A percentile compares a stretch with the other conserved stretches of the same genome.
phyloP scores from a whole-genome alignment of 805 yeast species.

The Wickerhamiella siamensis region DNA sequence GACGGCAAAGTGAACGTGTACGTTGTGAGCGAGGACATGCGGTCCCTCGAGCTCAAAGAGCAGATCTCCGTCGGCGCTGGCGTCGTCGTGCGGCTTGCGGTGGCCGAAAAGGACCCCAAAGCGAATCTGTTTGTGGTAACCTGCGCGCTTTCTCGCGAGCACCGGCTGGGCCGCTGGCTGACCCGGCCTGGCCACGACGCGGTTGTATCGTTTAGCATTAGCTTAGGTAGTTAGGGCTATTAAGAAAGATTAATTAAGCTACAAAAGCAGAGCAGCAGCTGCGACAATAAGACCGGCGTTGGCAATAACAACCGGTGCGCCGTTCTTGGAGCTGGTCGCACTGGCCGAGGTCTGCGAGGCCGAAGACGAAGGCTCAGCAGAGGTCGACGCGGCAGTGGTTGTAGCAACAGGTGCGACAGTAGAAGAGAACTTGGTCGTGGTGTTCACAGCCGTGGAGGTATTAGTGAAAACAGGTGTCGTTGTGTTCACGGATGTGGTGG shows the following conservation, averaged over 20 bases:
- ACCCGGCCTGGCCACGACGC: constrained; percentile 34
- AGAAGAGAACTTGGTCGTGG: neutral
- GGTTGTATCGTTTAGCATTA: constrained; percentile 9
- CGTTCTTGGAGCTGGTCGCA: neutral
- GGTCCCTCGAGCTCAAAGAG: constrained; percentile 46
- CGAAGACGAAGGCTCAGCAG: neutral
- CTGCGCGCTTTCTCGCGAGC: constrained; percentile 71
- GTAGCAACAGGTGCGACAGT: neutral
- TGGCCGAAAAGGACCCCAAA: constrained; percentile 24
- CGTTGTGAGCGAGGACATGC: constrained; percentile 52
- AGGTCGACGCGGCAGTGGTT: neutral
- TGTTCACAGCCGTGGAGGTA: neutral
- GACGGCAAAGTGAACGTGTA: constrained; percentile 65
- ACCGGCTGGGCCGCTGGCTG: constrained; percentile 71
- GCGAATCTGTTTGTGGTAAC: constrained; percentile 36
- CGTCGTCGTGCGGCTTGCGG: constrained; percentile 26
- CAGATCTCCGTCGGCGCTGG: constrained; percentile 51
- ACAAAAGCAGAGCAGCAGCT: constrained; percentile 9
- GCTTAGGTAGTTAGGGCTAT: neutral
- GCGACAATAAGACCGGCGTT: constrained; percentile 4
- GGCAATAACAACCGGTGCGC: neutral
- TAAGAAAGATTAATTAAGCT: neutral
- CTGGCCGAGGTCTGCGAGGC: neutral
- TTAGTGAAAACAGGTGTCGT: neutral
- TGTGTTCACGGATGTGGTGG: neutral